Conservation (phyloP, 257 asterid genomes). For the Agastache rugosa region DNA sequence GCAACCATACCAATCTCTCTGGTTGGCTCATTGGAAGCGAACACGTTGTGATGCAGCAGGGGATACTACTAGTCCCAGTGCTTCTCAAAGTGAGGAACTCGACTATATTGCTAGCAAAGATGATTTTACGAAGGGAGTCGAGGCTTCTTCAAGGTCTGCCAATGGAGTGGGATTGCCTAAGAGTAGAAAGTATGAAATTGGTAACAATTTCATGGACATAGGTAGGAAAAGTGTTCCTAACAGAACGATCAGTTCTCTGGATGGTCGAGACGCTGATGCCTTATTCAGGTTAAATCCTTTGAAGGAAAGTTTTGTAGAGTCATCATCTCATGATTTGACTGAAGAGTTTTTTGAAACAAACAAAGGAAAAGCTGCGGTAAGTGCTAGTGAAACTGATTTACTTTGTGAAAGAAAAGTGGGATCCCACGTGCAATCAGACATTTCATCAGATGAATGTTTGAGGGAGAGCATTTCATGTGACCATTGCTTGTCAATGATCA, state of each 20-base stretch:
- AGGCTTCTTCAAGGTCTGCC: constrained; percentile 35
- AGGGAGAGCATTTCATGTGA: constrained; percentile 33
- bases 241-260: constrained; percentile 28
- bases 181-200: constrained; percentile 26
- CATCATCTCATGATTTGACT: constrained; percentile 34
- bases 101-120: constrained; percentile 27
- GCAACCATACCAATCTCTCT: constrained; percentile 51
- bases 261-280: constrained; percentile 28
- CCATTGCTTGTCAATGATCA: constrained; percentile 24
- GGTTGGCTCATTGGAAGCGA: constrained; percentile 71
- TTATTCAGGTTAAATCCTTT: constrained; percentile 35
- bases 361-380: constrained; percentile 44
- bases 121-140: constrained; percentile 32
- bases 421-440: constrained; percentile 8
- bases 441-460: constrained; percentile 28
- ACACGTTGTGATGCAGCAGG: constrained; percentile 33
- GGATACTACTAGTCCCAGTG: constrained; percentile 24
- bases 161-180: constrained; percentile 38
- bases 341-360: not conserved
- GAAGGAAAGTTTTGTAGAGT: constrained; percentile 38
- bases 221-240: constrained; percentile 38
- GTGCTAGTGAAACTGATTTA: constrained; percentile 36
- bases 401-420: constrained; percentile 33
- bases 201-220: constrained; percentile 29
- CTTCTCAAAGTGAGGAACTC: constrained; percentile 38